Base-by-base conservation (phyloP, 2,329 filamentous ascomycete species). In the Arthroderma sp. region DNA sequence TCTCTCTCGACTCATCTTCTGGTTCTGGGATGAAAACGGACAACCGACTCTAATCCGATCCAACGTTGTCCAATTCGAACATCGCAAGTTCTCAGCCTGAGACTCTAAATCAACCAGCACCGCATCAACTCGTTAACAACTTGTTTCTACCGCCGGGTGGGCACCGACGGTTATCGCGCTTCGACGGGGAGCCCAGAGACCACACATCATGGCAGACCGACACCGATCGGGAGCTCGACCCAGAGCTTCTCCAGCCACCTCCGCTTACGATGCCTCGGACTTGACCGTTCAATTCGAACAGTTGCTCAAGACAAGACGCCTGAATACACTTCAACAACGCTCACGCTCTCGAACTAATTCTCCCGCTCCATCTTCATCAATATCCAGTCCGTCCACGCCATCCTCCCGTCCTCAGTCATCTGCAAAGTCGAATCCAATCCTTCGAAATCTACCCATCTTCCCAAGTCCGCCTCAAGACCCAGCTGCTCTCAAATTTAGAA, bases 271-370 rank as follows among this genome's bases (percentile, higher is more conserved):
- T 79, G 86, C 87, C 28, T 74, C 78, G 56, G 84, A 87, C 48
- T 70, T 96, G 56, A 82, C 84, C 42, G 70, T 82, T 56, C 83
- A 86, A 58, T 95, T 95, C 63, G 86, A 94, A 61, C 82, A 87
- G 52, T 70, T 94, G 49, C 73, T 96, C 58, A 82, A 85, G 62
- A 86, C 84, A 47, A 88, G 85, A 70, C 78, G 87, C 63, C 79
- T 94, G 71, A 88, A 86, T 61, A 84, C 88, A 51, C 73, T 95
- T 42, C 79, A 82, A 55, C 76, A 79, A 53, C 68, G 72, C 45
- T 78, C 80, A 31, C 71, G 74, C 50, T 73, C 77, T 31, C 69
- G 72, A 30, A 73, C 71, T 34, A 69, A 71, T 42, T 82, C 81
- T 32, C 81, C 71, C 36, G 68, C 70, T 31, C 62, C 61, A 29